Conservation (phyloP, 257 asterid genomes). For the Fraxinus pennsylvanica region DNA sequence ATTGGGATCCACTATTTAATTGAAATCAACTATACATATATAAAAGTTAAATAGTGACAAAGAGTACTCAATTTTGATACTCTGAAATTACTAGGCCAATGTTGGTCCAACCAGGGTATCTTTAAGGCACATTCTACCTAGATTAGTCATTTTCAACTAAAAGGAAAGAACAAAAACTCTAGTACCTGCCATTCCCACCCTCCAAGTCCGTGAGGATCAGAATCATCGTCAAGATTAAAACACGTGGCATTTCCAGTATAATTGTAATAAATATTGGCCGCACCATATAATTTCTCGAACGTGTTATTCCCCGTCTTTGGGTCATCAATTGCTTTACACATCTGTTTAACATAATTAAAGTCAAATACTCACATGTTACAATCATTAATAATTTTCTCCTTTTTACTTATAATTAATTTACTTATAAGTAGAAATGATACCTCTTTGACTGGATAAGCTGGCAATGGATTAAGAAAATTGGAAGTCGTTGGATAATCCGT, state of each 20-base stretch:
- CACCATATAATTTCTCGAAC: conserved; percentile 59
- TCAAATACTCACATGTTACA: neutral
- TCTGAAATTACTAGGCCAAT: no score
- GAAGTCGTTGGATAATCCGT: conserved; percentile 90
- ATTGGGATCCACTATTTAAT: no score
- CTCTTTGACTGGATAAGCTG: conserved; percentile 82
- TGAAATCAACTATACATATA: no score
- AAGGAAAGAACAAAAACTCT: neutral
- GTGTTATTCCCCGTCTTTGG: conserved; percentile 54
- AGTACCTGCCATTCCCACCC: conserved; percentile 93
- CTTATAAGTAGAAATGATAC: conserved; percentile 31
- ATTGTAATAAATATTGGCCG: conserved; percentile 71
- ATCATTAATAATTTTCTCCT: neutral
- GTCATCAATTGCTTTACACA: conserved; percentile 87
- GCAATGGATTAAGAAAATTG: conserved; percentile 84
- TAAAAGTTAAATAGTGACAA: no score
- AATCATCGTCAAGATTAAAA: conserved; percentile 48
- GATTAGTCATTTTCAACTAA: no score
- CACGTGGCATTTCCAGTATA: conserved; percentile 59
- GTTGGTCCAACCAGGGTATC: no score
- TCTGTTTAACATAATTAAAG: conserved; percentile 37
- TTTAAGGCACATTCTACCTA: no score
- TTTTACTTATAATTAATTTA: neutral
- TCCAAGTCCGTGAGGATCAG: conserved; percentile 77
- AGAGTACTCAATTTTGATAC: no score